Evolutionary conservation across 768 basidiomycete species (phyloP), one percentile per base, ranked within the genome.

Genomic region (Phaffia australis): DNA sequence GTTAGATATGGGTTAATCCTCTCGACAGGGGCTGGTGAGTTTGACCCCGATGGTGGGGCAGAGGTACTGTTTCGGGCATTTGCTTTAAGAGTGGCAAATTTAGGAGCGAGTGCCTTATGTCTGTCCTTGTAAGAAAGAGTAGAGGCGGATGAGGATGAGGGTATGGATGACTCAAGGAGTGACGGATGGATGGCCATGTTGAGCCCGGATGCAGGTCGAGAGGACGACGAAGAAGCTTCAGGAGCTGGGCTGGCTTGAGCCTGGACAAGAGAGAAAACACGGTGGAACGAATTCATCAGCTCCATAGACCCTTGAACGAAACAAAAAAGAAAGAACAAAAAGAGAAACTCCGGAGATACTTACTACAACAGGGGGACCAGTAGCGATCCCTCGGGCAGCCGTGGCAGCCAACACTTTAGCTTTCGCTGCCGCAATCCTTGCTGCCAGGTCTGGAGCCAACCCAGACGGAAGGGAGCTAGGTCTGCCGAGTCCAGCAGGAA

Each of bases 41-140:
- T 32, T 76, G 75, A 8, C 74, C 79, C 56, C 76, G 80, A 3
- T 76, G 83, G 47, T 3, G 87, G 84, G 0, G 85, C 84, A 4
- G 87, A 84, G 2, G 80, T 54, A 30, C 56, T 55, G 66, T 84
- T 87, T n/a, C 89, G 84, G 11, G 82, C 82, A 71, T 94, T 93
- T 6, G 88, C 88, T 80, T 87, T 91, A 76, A 94, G 92, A 3
- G 90, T 89, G 0, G 93, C 89, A 76, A 98, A 99, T 77, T 99
- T 99, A 59, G 95, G 95, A 70, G 93, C 92, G 93, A 99, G 97
- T 21, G 94, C 91, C 75, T 93, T 94, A 77, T 95, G 95, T 69
- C 87, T 79, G 76, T 95, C 89, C 76, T 93, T 90, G 58, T 73
- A 71, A 77, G 88, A 88, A 30, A 85, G 85, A 4, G 70, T 76